Evolutionary conservation across 352 stramenopile genomes (phyloP).

Genomic region (Pythium apleroticum): DNA sequence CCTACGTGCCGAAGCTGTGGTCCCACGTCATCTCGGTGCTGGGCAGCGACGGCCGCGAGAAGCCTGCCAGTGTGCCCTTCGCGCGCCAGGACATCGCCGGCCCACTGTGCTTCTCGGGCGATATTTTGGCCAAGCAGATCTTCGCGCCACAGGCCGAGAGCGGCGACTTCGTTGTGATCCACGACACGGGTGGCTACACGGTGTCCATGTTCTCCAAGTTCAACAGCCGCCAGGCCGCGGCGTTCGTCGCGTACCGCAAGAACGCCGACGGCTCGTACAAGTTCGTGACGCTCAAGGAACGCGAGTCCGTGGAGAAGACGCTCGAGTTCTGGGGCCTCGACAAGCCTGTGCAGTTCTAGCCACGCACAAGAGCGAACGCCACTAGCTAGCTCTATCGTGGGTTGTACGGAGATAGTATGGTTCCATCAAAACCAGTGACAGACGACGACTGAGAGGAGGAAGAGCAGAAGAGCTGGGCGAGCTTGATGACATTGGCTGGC

Average conservation of each 20-base stretch:
- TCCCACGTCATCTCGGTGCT: slow-evolving; percentile 84
- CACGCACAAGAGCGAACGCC: too few relatives aligned
- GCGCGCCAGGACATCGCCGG: slow-evolving; percentile 86
- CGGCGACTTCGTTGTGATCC: slow-evolving; percentile 80
- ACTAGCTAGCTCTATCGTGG: too few relatives aligned
- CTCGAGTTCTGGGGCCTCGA: slow-evolving; percentile 73
- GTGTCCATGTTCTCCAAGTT: slow-evolving; percentile 89
- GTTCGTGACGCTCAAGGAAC: slow-evolving; percentile 64
- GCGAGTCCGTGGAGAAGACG: slow-evolving; percentile 66
- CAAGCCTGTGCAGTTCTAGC: slow-evolving; percentile 37
- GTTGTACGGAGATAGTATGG: too few relatives aligned
- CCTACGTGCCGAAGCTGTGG: slow-evolving; percentile 84
- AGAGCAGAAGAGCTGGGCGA: too few relatives aligned
- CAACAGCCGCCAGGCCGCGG: slow-evolving; percentile 77
- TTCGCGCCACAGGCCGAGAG: slow-evolving; percentile 69
- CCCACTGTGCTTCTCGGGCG: slow-evolving; percentile 91
- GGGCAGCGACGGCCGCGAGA: slow-evolving; percentile 42
- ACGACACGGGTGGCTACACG: slow-evolving; percentile 88
- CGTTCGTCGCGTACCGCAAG: slow-evolving; percentile 65
- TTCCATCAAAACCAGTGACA: too few relatives aligned
- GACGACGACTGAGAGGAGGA: too few relatives aligned
- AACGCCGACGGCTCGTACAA: slow-evolving; percentile 24
- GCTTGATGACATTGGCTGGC: too few relatives aligned
- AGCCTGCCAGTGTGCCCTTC: slow-evolving; percentile 38
- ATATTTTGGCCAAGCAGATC: slow-evolving; percentile 84